Percentiles rank a stretch among this genome's conserved stretches.
phyloP scores from a whole-genome alignment of 2,329 filamentous ascomycete genomes.

The Botrytis squamosa region DNA sequence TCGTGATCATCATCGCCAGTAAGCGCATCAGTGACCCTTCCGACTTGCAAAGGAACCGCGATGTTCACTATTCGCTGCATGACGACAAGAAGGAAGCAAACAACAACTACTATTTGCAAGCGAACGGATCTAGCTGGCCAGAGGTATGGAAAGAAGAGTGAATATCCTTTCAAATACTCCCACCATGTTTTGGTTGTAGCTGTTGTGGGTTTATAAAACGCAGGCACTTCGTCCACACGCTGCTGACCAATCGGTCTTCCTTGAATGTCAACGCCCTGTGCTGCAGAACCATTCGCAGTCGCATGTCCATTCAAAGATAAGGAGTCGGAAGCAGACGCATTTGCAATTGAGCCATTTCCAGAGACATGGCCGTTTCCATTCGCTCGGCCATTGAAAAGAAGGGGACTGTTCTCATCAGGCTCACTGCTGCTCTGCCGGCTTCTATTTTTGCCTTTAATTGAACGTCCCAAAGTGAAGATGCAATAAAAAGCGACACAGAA shows the following conservation, averaged over 20 bases:
- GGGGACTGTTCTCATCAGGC: conserved; percentile 58
- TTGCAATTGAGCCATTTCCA: conserved; percentile 43
- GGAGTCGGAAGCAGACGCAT: conserved; percentile 23
- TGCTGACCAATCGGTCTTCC: conserved; percentile 43
- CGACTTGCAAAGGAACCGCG: conserved; percentile 78
- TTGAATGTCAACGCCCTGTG: conserved; percentile 50
- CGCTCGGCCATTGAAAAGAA: conserved; percentile 50
- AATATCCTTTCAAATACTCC: conserved; percentile 91
- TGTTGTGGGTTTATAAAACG: conserved; percentile 86
- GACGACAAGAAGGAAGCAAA: conserved; percentile 80
- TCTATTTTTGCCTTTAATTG: conserved; percentile 26
- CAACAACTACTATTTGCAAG: conserved; percentile 74
- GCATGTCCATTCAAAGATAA: conserved; percentile 36
- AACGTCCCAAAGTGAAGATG: conserved; percentile 46
- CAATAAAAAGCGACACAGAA: conserved; percentile 56
- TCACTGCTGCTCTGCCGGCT: conserved; percentile 21
- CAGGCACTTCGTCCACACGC: conserved; percentile 60
- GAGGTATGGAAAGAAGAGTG: conserved; percentile 91
- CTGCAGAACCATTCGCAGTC: conserved; percentile 21
- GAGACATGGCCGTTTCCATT: conserved; percentile 37
- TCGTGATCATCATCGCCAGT: conserved; percentile 51
- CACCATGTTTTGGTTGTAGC: conserved; percentile 89
- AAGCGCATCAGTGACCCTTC: conserved; percentile 74
- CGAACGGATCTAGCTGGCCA: conserved; percentile 82
- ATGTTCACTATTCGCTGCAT: conserved; percentile 83